Base-by-base conservation (phyloP, 2,329 filamentous ascomycete species). In the Penicillium sp. region DNA sequence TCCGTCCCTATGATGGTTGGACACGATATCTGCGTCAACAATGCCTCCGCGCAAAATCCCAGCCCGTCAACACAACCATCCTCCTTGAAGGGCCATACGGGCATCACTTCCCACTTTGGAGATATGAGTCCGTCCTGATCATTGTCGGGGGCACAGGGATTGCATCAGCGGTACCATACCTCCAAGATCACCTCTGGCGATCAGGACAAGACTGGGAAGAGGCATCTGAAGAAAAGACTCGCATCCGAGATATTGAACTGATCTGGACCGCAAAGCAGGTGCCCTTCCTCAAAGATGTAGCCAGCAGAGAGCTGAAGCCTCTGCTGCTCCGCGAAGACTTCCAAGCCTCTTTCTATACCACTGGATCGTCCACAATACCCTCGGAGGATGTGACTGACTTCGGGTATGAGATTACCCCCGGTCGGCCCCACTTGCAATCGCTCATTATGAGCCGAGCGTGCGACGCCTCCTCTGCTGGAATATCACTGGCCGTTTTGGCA, bases 21-120 rank as follows among this genome's bases (percentile, higher is more conserved):
- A 84, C 81, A 2, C 75, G 71, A 5, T 72, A 77, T n/a, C 74
- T 83, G 10, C 72, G 72, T 39, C 63, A 72, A 29, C 64, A 72
- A 55, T 80, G 70, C 53, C 63, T 70, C 43, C 58, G 54, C 29
- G 69, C 65, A 42, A 64, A 66, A 19, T 61, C 50, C 29, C 64
- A 46, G 26, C 62, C 57, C 13, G 69, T 67, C 16, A 65, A 67
- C 4, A 63, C 74, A 3, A 74, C 63, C 1, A 71, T 83, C 42
- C 73, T 83, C 3, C 64, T 83, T 10, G 81, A 84, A 66, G 81
- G 81, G 0, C 81, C 81, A 0, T 83, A 83, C 55, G 81, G 81
- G 4, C 69, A 77, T 29, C 67, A 67, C 4, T 69, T 74, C 6
- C 75, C 77, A 1, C 64, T 83, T 0, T 74, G 73, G 53, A 68